phyloP scores from a whole-genome alignment of 805 yeast genomes.

The Maudiozyma bulderi region DNA sequence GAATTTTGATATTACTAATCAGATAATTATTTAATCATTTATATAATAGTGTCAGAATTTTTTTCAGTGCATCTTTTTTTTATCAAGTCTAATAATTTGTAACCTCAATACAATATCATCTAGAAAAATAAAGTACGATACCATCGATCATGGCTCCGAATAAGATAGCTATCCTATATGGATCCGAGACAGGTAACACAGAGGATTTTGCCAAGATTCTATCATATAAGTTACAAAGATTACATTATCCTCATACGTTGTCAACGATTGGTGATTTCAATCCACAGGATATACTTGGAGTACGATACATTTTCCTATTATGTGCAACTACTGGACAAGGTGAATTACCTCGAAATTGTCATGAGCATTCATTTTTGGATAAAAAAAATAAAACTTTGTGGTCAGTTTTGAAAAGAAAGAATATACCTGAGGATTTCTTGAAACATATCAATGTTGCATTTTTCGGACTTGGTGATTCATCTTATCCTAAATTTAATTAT shows the following conservation, averaged over 20 bases:
- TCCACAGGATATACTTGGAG: slow-evolving; percentile 42
- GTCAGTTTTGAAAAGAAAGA: slow-evolving; percentile 59
- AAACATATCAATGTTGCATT: slow-evolving; percentile 55
- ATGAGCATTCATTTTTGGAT: slow-evolving; percentile 26
- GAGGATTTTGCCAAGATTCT: slow-evolving; percentile 72
- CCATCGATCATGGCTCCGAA: slow-evolving; percentile 7
- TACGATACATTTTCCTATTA: slow-evolving; percentile 34
- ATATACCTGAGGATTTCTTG: slow-evolving; percentile 52
- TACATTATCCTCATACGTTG: slow-evolving; percentile 40
- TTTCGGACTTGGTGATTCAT: slow-evolving; percentile 90
- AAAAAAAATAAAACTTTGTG: slow-evolving; percentile 38
- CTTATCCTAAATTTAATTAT: slow-evolving; percentile 80
- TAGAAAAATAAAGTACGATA: too few relatives aligned
- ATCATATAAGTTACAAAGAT: slow-evolving; percentile 44
- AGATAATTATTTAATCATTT: not conserved
- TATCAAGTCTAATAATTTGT: too few relatives aligned
- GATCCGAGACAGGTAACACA: slow-evolving; percentile 89
- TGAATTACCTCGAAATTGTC: slow-evolving; percentile 71
- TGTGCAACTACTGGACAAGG: slow-evolving; percentile 97
- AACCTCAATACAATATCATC: too few relatives aligned
- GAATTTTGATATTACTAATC: not conserved
- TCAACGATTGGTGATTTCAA: slow-evolving; percentile 53
- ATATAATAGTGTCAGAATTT: not conserved
- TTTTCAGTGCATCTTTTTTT: too few relatives aligned
- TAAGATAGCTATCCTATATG: slow-evolving; percentile 59